Evolutionary conservation across 176 grass and related monocot genomes (phyloP), one percentile per base, ranked within the genome.

Genomic region (Aegilops sharonensis): DNA sequence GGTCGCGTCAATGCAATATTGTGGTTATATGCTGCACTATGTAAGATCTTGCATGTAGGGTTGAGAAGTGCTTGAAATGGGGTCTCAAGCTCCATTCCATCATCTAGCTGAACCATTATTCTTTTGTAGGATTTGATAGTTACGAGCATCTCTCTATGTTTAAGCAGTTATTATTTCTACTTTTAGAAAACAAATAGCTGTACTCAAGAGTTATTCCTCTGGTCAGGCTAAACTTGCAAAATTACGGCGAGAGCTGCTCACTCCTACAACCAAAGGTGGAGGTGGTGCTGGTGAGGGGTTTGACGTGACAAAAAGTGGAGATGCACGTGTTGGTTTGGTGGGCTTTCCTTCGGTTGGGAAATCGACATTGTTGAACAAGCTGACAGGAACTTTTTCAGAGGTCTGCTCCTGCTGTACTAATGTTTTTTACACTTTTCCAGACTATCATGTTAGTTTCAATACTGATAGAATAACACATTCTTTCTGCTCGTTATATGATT

Each of bases 281-380:
- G 95, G 90, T 83, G 97, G 79, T 77, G 88, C 87, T 27, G 97
- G 97, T 77, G 97, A 99, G 88, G 97, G 97, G 78, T 99, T 99
- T 39, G 97, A 99, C 87, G 97, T 99, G 64, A 99, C 94, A 4
- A 96, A 99, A 78, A 94, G 94, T 85, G 97, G 97, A 77, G 97
- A 99, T 87, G 88, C 97, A 18, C 97, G 97, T 56, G 94, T 99
- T 52, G 97, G 97, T 76, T 87, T 99, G 52, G 97, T 99, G 34
- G 97, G 97, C 2, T 99, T 99, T 84, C 97, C 97, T 30, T 99
- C 94, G 2, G 97, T 99, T 48, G 97, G 97, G 11, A 99, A 99
- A 94, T 99, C 97, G 67, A 99, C 97, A 67, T 80, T 99, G 35
- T 61, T 99, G 78, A 99, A 99, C 85, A 99, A 99, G 86, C 87